Conservation (phyloP, 768 basidiomycete species). For the Leccinellum luteum region DNA sequence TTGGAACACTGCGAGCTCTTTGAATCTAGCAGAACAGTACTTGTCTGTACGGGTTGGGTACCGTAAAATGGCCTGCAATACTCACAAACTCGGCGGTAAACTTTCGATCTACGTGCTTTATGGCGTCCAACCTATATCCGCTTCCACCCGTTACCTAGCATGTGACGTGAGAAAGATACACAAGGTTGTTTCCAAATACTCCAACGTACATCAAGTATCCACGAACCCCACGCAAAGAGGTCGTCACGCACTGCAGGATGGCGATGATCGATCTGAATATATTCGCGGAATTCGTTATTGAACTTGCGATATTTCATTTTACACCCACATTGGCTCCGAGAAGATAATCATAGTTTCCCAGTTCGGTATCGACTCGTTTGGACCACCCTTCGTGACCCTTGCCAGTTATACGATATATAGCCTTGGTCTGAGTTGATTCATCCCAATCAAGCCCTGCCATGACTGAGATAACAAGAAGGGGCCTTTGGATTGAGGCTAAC, state of each 20-base stretch:
- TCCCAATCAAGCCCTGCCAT: constrained; percentile 81
- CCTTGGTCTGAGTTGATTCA: constrained; percentile 55
- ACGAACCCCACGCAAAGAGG: constrained; percentile 71
- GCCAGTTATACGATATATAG: constrained; percentile 71
- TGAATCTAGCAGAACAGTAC: constrained; percentile 42
- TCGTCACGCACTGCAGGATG: constrained; percentile 81
- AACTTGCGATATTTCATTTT: neutral
- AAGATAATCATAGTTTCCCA: constrained; percentile 87
- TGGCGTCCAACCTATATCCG: constrained; percentile 87
- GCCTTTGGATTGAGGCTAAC: constrained; percentile 34
- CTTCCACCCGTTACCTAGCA: constrained; percentile 60
- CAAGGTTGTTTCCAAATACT: neutral
- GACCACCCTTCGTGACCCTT: constrained; percentile 79
- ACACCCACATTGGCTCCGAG: constrained; percentile 66
- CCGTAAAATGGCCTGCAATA: neutral
- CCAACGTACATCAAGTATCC: constrained; percentile 59
- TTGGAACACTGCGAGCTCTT: constrained; percentile 44
- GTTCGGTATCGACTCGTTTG: constrained; percentile 69
- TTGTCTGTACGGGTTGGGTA: neutral
- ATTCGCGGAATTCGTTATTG: constrained; percentile 11
- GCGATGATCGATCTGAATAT: constrained; percentile 70
- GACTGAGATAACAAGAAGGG: neutral
- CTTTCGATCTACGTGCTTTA: constrained; percentile 80
- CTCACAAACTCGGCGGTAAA: constrained; percentile 72
- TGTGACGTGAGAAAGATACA: neutral